Evolutionary conservation across 805 yeast species (phyloP).

Genomic region (Cyberlindnera americana): DNA sequence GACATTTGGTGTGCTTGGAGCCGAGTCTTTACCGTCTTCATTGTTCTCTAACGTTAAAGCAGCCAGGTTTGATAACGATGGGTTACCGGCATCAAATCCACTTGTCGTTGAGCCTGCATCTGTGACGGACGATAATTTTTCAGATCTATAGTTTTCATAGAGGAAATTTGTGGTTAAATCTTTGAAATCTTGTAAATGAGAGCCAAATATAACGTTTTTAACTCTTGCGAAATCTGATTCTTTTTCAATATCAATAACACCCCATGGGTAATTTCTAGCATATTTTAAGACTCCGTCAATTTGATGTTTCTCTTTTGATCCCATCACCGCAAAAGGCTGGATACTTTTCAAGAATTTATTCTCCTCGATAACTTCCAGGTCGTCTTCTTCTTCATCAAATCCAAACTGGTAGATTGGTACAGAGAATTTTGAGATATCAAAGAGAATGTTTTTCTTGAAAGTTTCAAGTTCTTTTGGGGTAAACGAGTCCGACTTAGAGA

Average conservation of each 20-base stretch:
- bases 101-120: slow-evolving; percentile 12
- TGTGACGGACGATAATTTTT: slow-evolving; percentile 60
- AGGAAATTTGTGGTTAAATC: slow-evolving; percentile 74
- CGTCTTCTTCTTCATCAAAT: slow-evolving; percentile 71
- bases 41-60: slow-evolving; percentile 32
- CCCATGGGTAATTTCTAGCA: slow-evolving; percentile 78
- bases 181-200: slow-evolving; percentile 79
- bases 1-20: slow-evolving; percentile 17
- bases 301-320: slow-evolving; percentile 56
- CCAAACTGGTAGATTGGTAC: slow-evolving; percentile 74
- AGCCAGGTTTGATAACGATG: slow-evolving; percentile 63
- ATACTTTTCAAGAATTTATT: slow-evolving; percentile 54
- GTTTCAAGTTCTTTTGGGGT: slow-evolving; percentile 53
- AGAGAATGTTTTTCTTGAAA: slow-evolving; percentile 57
- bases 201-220: slow-evolving; percentile 70
- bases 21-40: slow-evolving; percentile 4
- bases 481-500: slow-evolving; percentile 69
- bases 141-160: slow-evolving; percentile 79
- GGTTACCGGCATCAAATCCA: slow-evolving; percentile 34
- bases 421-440: slow-evolving; percentile 63
- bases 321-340: slow-evolving; percentile 74
- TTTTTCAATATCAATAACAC: slow-evolving; percentile 48
- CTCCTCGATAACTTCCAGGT: slow-evolving; percentile 65
- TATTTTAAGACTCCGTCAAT: slow-evolving; percentile 48
- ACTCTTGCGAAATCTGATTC: slow-evolving; percentile 53